Percentiles rank a stretch among this genome's conserved stretches.
Evolutionary conservation across 306 rosid species (phyloP).

Genomic region (Herpetospermum pedunculosum): DNA sequence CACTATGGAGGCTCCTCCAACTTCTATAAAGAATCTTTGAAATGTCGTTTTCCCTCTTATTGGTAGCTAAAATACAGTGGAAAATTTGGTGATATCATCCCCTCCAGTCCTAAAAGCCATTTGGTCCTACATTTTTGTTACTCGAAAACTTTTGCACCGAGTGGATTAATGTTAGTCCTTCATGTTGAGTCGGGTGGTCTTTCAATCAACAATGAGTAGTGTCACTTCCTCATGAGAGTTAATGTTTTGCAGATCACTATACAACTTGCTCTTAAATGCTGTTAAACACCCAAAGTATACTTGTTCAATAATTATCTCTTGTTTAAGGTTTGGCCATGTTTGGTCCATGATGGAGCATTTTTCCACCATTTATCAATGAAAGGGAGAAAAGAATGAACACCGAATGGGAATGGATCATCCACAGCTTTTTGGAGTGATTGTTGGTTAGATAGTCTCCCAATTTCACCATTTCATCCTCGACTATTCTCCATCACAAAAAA

Average conservation of each 20-base stretch:
- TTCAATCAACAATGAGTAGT: background rate
- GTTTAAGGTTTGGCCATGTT: background rate
- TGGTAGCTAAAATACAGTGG: background rate
- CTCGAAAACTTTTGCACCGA: background rate
- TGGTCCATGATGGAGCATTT: background rate
- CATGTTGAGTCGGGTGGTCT: background rate
- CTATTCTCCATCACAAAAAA: too few relatives aligned
- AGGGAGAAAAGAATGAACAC: background rate
- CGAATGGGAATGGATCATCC: too few relatives aligned
- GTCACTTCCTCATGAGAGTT: background rate
- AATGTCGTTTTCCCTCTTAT: background rate
- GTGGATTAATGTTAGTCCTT: background rate
- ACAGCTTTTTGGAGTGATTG: too few relatives aligned
- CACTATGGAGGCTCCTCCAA: background rate
- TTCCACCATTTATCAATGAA: background rate
- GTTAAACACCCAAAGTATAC: background rate
- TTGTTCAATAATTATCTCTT: background rate
- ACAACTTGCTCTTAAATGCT: background rate
- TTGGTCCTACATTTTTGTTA: background rate
- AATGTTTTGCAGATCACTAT: background rate
- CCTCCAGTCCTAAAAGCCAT: background rate
- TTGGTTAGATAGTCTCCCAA: too few relatives aligned
- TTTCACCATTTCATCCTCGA: too few relatives aligned
- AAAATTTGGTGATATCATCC: background rate
- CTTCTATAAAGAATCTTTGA: background rate